Evolutionary conservation across 768 basidiomycete species (phyloP).

Genomic region (Agrocybe praecox): DNA sequence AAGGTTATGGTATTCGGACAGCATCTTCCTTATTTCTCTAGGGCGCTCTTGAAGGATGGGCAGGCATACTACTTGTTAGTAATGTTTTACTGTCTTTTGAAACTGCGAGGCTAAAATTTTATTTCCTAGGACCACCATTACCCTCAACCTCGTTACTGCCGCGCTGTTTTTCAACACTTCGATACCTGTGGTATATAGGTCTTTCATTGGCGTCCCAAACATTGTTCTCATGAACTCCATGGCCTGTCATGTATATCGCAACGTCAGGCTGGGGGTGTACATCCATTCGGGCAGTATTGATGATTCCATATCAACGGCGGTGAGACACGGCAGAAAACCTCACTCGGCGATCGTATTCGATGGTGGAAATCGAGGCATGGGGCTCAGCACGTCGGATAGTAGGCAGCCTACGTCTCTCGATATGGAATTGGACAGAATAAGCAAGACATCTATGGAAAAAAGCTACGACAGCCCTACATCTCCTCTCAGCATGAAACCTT

Average conservation of each 20-base stretch:
- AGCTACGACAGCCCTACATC: not conserved
- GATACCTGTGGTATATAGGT: slow-evolving; percentile 2
- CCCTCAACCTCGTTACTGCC: slow-evolving; percentile 1
- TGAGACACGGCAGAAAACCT: not conserved
- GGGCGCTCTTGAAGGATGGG: slow-evolving; percentile 25
- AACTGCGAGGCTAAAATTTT: not conserved
- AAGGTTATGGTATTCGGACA: slow-evolving; percentile 14
- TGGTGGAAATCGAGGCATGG: not conserved
- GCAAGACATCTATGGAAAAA: not conserved
- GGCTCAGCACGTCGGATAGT: not conserved
- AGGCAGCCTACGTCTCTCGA: not conserved
- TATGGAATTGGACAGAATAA: not conserved
- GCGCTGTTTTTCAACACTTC: slow-evolving; percentile 1
- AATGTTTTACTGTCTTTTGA: not conserved
- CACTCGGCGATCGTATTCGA: not conserved
- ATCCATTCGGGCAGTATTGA: not conserved
- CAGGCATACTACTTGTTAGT: slow-evolving; percentile 29
- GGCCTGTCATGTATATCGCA: slow-evolving; percentile 14
- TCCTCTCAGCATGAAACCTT: not conserved
- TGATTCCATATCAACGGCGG: not conserved
- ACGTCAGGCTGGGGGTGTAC: slow-evolving; percentile 8
- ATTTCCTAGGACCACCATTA: not conserved
- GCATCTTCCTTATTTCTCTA: slow-evolving; percentile 23
- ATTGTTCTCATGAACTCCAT: slow-evolving; percentile 13
- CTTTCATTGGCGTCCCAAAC: slow-evolving; percentile 19